These are phyloP conservation scores for Magnusiomyces tetraspermus DNA, from an alignment of 1,139 yeast species.

Conservation along the genomic window DNA sequence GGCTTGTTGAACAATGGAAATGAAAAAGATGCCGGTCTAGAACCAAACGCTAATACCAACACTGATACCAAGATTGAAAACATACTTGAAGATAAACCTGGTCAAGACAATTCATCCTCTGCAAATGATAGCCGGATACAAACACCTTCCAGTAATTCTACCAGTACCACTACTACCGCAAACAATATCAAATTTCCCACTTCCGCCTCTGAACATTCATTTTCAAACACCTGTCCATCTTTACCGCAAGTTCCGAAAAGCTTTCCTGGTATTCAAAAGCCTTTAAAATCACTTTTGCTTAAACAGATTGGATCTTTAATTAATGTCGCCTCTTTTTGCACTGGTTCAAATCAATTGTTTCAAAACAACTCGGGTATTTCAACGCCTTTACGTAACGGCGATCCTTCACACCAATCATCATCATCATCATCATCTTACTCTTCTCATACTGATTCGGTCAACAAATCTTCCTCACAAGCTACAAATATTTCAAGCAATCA, in stretches of 20 bases:
- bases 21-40: too few relatives aligned
- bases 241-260: slow-evolving; percentile 4
- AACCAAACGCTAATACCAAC: too few relatives aligned
- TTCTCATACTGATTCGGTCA: background rate
- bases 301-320: slow-evolving; percentile 13
- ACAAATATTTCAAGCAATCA: too few relatives aligned
- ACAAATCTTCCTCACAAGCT: background rate
- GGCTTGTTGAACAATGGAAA: background rate
- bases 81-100: too few relatives aligned
- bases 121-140: too few relatives aligned
- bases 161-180: too few relatives aligned
- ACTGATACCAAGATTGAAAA: too few relatives aligned
- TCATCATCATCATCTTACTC: background rate
- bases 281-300: slow-evolving; percentile 20
- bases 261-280: slow-evolving; percentile 20
- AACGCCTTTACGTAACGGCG: background rate
- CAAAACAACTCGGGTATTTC: too few relatives aligned
- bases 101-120: too few relatives aligned
- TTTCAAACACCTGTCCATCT: background rate
- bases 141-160: too few relatives aligned
- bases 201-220: too few relatives aligned
- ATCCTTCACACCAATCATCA: background rate
- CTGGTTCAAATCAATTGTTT: background rate
- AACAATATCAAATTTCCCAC: too few relatives aligned
- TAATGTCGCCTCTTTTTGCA: background rate